phyloP scores from a whole-genome alignment of 305 asterid genomes.

The Rubia tinctorum region DNA sequence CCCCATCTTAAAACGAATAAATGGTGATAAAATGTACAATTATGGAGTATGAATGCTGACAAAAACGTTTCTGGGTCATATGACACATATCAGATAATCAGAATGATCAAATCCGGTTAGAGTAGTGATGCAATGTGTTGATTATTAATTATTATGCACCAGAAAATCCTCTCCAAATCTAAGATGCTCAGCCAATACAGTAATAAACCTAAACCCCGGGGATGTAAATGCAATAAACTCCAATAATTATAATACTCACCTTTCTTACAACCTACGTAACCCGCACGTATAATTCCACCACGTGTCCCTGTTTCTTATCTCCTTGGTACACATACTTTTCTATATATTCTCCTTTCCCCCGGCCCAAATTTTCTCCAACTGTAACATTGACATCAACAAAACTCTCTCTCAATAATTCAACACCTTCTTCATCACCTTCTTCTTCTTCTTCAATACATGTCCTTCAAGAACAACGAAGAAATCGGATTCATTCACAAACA shows the following conservation, averaged over 20 bases:
- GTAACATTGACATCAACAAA: conserved; percentile 3
- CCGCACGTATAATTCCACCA: conserved; percentile 40
- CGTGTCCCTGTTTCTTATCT: conserved; percentile 35
- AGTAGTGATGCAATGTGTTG: neutral
- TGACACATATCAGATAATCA: neutral
- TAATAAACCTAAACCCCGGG: neutral
- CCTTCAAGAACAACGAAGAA: neutral
- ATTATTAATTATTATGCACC: neutral
- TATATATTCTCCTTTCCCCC: neutral
- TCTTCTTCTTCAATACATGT: neutral
- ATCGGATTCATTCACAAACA: neutral
- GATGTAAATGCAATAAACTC: neutral
- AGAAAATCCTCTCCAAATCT: neutral
- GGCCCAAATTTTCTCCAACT: neutral
- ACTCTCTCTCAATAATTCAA: neutral
- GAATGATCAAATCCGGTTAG: neutral
- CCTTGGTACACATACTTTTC: conserved; percentile 23
- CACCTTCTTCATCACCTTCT: neutral
- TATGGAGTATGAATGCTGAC: neutral
- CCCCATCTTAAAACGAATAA: neutral
- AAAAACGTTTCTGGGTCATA: neutral
- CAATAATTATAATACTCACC: neutral
- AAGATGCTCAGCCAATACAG: too few species aligned
- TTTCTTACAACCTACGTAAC: conserved; percentile 20
- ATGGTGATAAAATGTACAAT: too few species aligned